Evolutionary conservation across 139 green algal genomes (phyloP), one percentile per base, ranked within the genome.

Genomic region (Chlorella sorokiniana): DNA sequence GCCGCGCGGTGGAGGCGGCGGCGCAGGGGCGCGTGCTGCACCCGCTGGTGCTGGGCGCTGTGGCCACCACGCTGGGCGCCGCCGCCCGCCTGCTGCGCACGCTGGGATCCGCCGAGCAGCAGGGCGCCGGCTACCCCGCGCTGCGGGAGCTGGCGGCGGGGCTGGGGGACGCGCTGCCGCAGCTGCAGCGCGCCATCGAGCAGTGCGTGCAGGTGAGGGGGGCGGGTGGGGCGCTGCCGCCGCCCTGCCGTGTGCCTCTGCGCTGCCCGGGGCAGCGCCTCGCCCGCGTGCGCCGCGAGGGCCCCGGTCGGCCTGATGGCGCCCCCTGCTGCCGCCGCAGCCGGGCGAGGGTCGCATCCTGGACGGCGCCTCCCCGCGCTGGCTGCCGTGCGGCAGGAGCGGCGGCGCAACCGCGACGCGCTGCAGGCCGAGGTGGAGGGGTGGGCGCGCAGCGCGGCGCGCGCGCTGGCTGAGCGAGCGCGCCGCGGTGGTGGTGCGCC

Each of bases 1-100:
- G 86, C 6, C 89, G 87, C 1, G 86, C 89, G 4, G 69, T 94
- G 33, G 81, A 87, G 1, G 93, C 88, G 37, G 83, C 82, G 1
- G 72, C 27, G 11, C 44, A 31, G 16, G 87, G 83, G 14, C 62
- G 79, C 1, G 86, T 62, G 45, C 87, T 96, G 5, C 91, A 89
- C 40, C 84, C 88, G 1, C 59, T 89, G 27, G 92, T 97, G 80
- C 79, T 96, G 22, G 85, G 92, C 48, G 93, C 90, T 0, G 84
- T 97, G 9, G 91, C 89, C 1, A 62, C 64, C 22, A 96, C 89
- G 16, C 72, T 97, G 40, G 77, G 87, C 40, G 84, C 88, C 0
- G 90, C 87, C 0, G 72, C 87, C 0, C 18, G 37, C 23, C 44
- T 92, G 8, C 44, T 82, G 69, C 11, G 42, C 11, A 52, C 45